Evolutionary conservation across 202 grass and related monocot species (phyloP).

Genomic region (Carex arenaria): DNA sequence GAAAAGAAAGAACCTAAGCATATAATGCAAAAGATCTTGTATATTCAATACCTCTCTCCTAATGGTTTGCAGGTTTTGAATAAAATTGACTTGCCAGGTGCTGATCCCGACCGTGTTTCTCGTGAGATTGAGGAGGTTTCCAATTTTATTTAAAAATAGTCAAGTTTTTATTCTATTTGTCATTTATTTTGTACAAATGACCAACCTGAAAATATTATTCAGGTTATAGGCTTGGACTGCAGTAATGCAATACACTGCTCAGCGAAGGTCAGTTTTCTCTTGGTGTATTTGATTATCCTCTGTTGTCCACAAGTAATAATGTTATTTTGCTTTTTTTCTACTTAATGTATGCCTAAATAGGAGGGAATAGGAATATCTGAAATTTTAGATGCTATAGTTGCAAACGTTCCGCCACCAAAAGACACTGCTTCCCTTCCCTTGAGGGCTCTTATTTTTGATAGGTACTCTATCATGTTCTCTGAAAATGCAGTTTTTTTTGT

Average conservation of each 20-base stretch:
- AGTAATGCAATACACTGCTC: constrained; percentile 88
- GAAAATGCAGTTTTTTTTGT: constrained; percentile 3
- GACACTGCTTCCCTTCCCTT: constrained; percentile 63
- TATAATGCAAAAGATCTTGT: neutral
- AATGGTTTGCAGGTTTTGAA: constrained; percentile 69
- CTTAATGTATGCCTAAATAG: constrained; percentile 43
- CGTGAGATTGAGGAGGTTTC: constrained; percentile 95
- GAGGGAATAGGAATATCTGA: constrained; percentile 92
- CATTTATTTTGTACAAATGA: neutral
- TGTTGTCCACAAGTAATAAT: neutral
- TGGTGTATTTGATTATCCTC: neutral
- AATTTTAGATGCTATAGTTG: constrained; percentile 88
- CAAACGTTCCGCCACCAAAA: constrained; percentile 78
- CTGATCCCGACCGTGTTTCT: constrained; percentile 80
- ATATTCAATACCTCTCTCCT: neutral
- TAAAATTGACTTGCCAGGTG: constrained; percentile 99
- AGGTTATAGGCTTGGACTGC: constrained; percentile 97
- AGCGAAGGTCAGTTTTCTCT: constrained; percentile 68
- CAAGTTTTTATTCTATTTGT: neutral
- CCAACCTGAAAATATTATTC: constrained; percentile 7
- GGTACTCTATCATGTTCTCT: constrained; percentile 39
- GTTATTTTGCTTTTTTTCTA: neutral
- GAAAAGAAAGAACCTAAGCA: neutral
- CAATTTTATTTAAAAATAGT: neutral
- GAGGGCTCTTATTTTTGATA: constrained; percentile 99